Percentiles rank a stretch among this genome's conserved stretches.
phyloP scores from a whole-genome alignment of 345 rosid species.

The Stellera chamaejasme region DNA sequence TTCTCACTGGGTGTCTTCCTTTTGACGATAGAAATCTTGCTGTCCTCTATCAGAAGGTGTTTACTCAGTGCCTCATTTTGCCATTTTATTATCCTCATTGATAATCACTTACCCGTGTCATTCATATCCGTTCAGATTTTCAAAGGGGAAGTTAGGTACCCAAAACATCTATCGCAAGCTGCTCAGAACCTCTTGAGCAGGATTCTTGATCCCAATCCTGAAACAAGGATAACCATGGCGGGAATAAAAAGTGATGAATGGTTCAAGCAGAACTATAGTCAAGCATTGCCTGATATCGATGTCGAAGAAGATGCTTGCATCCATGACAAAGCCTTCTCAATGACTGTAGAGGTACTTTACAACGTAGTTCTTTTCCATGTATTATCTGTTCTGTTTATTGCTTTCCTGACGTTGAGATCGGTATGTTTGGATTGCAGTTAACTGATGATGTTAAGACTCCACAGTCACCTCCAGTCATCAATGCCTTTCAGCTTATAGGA shows the following conservation, averaged over 20 bases:
- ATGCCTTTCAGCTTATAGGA: slow-evolving; percentile 85
- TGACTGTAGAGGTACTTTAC: slow-evolving; percentile 41
- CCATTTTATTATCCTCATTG: neutral
- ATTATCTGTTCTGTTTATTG: neutral
- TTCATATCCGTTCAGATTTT: slow-evolving; percentile 38
- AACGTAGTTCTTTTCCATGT: neutral
- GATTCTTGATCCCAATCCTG: slow-evolving; percentile 76
- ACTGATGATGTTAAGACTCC: slow-evolving; percentile 39
- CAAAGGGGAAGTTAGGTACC: slow-evolving; percentile 70
- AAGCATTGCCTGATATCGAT: slow-evolving; percentile 45
- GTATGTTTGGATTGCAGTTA: slow-evolving; percentile 24
- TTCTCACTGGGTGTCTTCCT: slow-evolving; percentile 76
- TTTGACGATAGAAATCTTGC: slow-evolving; percentile 88
- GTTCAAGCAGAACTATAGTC: slow-evolving; percentile 55
- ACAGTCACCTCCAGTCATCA: slow-evolving; percentile 44
- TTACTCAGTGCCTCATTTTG: neutral
- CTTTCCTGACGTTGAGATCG: slow-evolving; percentile 7
- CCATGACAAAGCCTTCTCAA: slow-evolving; percentile 37
- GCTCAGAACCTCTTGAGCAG: slow-evolving; percentile 57
- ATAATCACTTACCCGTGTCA: too few species aligned
- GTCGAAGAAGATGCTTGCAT: slow-evolving; percentile 47
- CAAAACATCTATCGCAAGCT: slow-evolving; percentile 64
- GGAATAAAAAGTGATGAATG: slow-evolving; percentile 68
- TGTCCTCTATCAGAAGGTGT: slow-evolving; percentile 79
- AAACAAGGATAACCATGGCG: slow-evolving; percentile 41